Evolutionary conservation across 768 basidiomycete species (phyloP).

Genomic region (Omphalotus guepiniiformis): DNA sequence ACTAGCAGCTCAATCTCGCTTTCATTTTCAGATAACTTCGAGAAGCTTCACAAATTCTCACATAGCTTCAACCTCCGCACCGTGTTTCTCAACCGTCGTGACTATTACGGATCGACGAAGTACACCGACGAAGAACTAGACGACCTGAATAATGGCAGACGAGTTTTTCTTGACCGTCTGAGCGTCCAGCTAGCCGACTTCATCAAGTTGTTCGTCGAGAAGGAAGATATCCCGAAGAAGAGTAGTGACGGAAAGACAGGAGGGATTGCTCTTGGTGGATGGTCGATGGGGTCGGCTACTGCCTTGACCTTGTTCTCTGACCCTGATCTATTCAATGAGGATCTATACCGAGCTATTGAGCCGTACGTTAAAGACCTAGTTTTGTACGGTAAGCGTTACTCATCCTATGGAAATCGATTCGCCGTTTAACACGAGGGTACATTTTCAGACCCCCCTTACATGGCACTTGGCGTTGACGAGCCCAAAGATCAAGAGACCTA

Average conservation of each 20-base stretch:
- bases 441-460: conserved; percentile 10
- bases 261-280: conserved; percentile 34
- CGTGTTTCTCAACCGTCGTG: conserved; percentile 27
- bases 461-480: conserved; percentile 12
- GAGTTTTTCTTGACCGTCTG: conserved; percentile 23
- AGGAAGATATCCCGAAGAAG: conserved; percentile 22
- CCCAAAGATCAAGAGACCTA: conserved; percentile 6
- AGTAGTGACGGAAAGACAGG: conserved; percentile 26
- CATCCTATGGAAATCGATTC: too few relatives aligned
- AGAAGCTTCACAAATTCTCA: conserved; percentile 7
- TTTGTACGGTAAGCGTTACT: conserved; percentile 14
- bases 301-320: conserved; percentile 25
- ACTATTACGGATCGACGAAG: conserved; percentile 29
- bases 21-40: conserved; percentile 4
- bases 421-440: background rate
- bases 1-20: background rate
- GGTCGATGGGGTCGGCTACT: conserved; percentile 32
- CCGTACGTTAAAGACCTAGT: conserved; percentile 11
- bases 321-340: conserved; percentile 5
- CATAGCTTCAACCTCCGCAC: conserved; percentile 22
- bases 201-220: conserved; percentile 23
- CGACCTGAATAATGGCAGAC: conserved; percentile 21
- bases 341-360: conserved; percentile 2
- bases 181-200: conserved; percentile 24
- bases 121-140: conserved; percentile 30